Percentiles rank a stretch among this genome's conserved stretches.
These are phyloP conservation scores for Picochlorum sp. DNA, from an alignment of 139 green algal species.

Conservation along the genomic window DNA sequence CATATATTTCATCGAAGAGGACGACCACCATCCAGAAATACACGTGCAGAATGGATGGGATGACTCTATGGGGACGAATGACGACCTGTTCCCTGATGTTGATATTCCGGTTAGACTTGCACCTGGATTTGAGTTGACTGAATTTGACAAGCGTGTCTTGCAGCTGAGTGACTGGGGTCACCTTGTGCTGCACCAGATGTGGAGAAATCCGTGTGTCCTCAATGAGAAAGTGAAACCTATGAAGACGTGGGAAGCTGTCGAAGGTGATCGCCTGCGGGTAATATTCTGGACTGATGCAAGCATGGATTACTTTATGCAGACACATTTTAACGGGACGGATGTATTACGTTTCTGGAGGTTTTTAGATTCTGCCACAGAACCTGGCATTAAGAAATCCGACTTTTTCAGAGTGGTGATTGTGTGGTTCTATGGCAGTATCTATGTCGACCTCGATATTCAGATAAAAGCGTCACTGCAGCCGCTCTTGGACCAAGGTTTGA, in stretches of 20 bases:
- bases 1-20: not conserved
- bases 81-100: not conserved
- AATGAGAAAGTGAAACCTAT: not conserved
- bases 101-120: not conserved
- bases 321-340: not conserved
- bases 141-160: not conserved
- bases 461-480: not conserved
- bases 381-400: not conserved
- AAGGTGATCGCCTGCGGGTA: not conserved
- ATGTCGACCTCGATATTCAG: not conserved
- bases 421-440: slow-evolving; percentile 1
- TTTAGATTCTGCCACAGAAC: not conserved
- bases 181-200: slow-evolving; percentile 1
- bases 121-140: not conserved
- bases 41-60: slow-evolving; percentile 1
- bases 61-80: not conserved
- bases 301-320: not conserved
- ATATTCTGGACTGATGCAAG: not conserved
- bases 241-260: not conserved
- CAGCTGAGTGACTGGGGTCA: not conserved
- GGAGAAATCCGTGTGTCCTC: not conserved
- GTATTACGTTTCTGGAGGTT: not conserved
- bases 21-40: not conserved
- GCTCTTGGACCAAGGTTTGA: not conserved
- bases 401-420: slow-evolving; percentile 1